Conservation (phyloP, 1,284 basidiomycete species). For the Ustilago cynodontis region DNA sequence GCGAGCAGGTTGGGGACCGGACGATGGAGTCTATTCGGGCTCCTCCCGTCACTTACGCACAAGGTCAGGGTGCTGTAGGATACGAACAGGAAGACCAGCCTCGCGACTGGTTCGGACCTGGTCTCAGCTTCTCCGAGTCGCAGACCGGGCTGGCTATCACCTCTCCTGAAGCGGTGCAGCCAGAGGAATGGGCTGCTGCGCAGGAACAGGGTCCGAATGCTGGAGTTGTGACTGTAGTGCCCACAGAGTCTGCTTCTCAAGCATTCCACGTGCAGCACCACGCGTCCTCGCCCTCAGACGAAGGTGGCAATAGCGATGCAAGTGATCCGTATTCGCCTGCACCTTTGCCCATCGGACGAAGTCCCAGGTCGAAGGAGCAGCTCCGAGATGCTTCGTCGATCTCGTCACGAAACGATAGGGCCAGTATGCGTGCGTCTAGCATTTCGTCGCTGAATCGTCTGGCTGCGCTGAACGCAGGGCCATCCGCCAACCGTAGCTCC, state of each 20-base stretch:
- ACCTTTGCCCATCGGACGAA: conserved; percentile 36
- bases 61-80: not conserved
- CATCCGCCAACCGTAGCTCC: not conserved
- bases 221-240: not conserved
- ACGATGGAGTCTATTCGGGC: not conserved
- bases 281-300: conserved; percentile 25
- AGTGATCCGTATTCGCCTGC: conserved; percentile 45
- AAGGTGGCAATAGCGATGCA: conserved; percentile 17
- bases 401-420: conserved; percentile 23
- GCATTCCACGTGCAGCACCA: conserved; percentile 21
- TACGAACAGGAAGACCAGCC: conserved; percentile 9
- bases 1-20: not conserved
- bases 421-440: conserved; percentile 23
- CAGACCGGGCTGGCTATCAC: conserved; percentile 38
- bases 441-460: conserved; percentile 37
- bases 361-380: conserved; percentile 37
- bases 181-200: conserved; percentile 17
- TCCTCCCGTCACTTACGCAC: not conserved
- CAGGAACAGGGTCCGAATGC: not conserved
- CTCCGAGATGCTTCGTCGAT: conserved; percentile 30
- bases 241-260: conserved; percentile 2
- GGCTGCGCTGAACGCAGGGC: conserved; percentile 13
- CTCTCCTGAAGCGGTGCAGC: conserved; percentile 32
- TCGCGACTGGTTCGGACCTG: conserved; percentile 18
- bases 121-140: conserved; percentile 13